Evolutionary conservation across 108 stramenopile species (phyloP), one percentile per base, ranked within the genome.

Genomic region (Mayamaea pseudoterrestris): DNA sequence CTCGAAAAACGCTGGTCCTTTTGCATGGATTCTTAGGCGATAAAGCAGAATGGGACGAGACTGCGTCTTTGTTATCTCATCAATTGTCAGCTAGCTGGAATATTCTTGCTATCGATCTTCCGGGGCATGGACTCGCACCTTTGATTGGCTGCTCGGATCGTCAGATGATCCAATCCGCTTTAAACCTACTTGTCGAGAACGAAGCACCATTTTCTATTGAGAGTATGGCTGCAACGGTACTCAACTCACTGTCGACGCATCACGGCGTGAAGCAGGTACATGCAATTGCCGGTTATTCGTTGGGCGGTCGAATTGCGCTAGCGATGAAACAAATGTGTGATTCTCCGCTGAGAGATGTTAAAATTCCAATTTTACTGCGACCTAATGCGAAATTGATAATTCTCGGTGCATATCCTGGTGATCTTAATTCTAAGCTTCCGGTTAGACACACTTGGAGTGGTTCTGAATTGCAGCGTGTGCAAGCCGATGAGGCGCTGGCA

Each of bases 1-100:
- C 30, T 22, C 14, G 25, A 14, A 80, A 79, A 58, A 81, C 74
- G 26, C 35, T 90, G 0, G 59, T 90, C 4, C 57, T 90, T 4
- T 39, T 90, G 25, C 89, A 90, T 60, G 89, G 89, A 30, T 90
- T 80, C 80, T 78, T 90, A 83, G 89, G 89, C 2, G 78, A 80
- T 35, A 78, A 77, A 35, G 56, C 68, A 23, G 88, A 90, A 27
- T 90, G 82, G 82, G 70, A 84, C 54, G 61, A 44, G 5, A 67
- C 74, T 42, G 75, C 31, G 13, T 32, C 44, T 30, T 11, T 14
- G 2, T 39, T 88, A 30, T 24, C 50, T 12, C 12, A 53, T 18
- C 43, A 47, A 32, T 31, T 88, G 26, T 41, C 66, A 28, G 49
- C 39, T n/a, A 65, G 71, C 17, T 86, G 84, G 84, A 63, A 63